These are phyloP conservation scores for Alternaria brassicicola DNA, from an alignment of 2,329 filamentous ascomycete species.

Conservation along the genomic window DNA sequence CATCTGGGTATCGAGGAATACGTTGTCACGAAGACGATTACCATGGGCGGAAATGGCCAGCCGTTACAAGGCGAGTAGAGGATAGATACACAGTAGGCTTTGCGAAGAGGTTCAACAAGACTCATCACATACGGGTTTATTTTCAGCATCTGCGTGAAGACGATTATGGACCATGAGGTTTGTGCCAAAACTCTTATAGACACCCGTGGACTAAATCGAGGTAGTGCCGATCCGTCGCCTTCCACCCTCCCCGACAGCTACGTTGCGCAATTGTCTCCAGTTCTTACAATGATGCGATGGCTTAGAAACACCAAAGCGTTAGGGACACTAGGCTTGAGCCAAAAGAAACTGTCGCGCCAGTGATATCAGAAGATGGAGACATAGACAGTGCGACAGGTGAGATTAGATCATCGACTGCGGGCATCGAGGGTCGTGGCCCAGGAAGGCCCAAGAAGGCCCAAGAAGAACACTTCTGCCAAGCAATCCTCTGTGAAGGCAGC, in stretches of 20 bases:
- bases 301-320: not conserved
- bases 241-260: not conserved
- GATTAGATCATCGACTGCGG: not conserved
- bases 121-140: not conserved
- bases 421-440: not conserved
- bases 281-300: not conserved
- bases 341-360: not conserved
- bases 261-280: not conserved
- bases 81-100: not conserved
- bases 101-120: not conserved
- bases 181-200: not conserved
- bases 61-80: constrained; percentile 56
- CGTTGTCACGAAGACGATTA: constrained; percentile 55
- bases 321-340: not conserved
- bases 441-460: not conserved
- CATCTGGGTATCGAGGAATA: constrained; percentile 59
- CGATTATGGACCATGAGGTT: not conserved
- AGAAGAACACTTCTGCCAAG: not conserved
- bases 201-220: too few species aligned
- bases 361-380: not conserved
- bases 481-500: not conserved
- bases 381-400: not conserved
- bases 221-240: not conserved
- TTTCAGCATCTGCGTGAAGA: not conserved
- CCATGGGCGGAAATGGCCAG: constrained; percentile 66